phyloP scores from a whole-genome alignment of 31 red algal species.

The Asparagopsis taxiformis region DNA sequence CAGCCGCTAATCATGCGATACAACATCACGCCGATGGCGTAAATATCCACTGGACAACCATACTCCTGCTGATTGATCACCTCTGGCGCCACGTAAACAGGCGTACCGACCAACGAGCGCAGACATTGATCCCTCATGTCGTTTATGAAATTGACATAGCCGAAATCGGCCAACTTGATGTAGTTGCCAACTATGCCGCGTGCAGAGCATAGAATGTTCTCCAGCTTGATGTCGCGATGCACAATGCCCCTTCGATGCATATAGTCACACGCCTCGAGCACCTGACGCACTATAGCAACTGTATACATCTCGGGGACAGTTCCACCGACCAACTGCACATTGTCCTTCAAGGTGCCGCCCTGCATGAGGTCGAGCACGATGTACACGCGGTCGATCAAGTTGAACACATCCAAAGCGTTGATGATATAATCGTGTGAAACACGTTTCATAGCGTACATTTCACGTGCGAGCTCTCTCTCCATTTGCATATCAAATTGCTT shows the following conservation, averaged over 20 bases:
- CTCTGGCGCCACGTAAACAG: constrained; percentile 88
- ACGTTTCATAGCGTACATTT: constrained; percentile 11
- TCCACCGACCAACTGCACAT: constrained; percentile 25
- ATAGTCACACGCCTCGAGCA: constrained; percentile 64
- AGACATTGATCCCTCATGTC: constrained; percentile 21
- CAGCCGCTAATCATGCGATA: constrained; percentile 60
- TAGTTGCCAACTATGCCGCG: not conserved
- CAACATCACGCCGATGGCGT: constrained; percentile 72
- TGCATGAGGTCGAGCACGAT: constrained; percentile 65
- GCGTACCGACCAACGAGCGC: constrained; percentile 71
- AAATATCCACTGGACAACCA: constrained; percentile 77
- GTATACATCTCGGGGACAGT: constrained; percentile 18
- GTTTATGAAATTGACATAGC: constrained; percentile 49
- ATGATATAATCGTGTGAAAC: constrained; percentile 1
- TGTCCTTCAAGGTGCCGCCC: constrained; percentile 53
- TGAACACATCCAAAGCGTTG: constrained; percentile 3
- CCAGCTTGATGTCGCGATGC: constrained; percentile 94
- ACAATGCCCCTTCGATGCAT: constrained; percentile 79
- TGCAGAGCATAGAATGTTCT: constrained; percentile 73
- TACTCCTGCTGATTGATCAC: constrained; percentile 63
- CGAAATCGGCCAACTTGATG: constrained; percentile 56
- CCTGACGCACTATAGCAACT: constrained; percentile 40
- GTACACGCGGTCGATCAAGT: constrained; percentile 8
- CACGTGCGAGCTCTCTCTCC: constrained; percentile 10
- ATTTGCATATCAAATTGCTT: constrained; percentile 3